Evolutionary conservation across 495 filamentous ascomycete species (phyloP).

Genomic region (Apiosordaria backusii): DNA sequence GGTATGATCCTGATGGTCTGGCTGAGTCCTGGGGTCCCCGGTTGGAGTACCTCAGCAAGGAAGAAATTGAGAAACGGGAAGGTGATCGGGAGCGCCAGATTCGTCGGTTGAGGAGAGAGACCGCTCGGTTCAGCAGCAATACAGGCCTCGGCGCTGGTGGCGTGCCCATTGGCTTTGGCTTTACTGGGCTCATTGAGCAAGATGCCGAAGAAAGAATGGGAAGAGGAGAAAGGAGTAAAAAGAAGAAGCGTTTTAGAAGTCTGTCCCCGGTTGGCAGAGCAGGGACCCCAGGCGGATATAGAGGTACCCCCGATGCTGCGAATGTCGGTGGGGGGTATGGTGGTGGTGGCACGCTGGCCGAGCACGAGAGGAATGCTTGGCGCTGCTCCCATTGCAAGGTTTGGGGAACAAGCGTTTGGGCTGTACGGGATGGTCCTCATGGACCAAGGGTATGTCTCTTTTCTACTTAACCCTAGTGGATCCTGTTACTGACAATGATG

Average conservation of each 20-base stretch:
- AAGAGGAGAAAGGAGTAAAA: conserved; percentile 83
- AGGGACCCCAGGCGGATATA: conserved; percentile 59
- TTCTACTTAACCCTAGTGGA: background rate
- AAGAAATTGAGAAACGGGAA: conserved; percentile 97
- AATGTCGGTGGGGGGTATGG: conserved; percentile 58
- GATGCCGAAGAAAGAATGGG: conserved; percentile 63
- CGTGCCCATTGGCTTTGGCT: conserved; percentile 57
- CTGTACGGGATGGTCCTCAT: conserved; percentile 83
- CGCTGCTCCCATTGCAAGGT: conserved; percentile 86
- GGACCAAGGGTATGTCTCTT: conserved; percentile 69
- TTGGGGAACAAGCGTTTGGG: conserved; percentile 89
- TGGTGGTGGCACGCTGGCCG: conserved; percentile 64
- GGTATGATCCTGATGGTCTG: conserved; percentile 85
- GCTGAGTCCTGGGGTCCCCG: conserved; percentile 93
- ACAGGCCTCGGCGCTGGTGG: conserved; percentile 62
- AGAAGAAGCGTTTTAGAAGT: conserved; percentile 89
- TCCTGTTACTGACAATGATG: conserved; percentile 16
- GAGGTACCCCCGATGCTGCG: conserved; percentile 71
- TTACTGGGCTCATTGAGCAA: conserved; percentile 58
- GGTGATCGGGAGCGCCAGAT: conserved; percentile 92
- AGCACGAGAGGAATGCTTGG: conserved; percentile 82
- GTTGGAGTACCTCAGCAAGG: conserved; percentile 82
- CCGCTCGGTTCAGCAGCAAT: conserved; percentile 83
- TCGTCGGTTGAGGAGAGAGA: conserved; percentile 79
- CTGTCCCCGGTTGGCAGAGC: conserved; percentile 68